These are phyloP conservation scores for Delonix regia DNA, from an alignment of 306 rosid genomes.

Conservation along the genomic window DNA sequence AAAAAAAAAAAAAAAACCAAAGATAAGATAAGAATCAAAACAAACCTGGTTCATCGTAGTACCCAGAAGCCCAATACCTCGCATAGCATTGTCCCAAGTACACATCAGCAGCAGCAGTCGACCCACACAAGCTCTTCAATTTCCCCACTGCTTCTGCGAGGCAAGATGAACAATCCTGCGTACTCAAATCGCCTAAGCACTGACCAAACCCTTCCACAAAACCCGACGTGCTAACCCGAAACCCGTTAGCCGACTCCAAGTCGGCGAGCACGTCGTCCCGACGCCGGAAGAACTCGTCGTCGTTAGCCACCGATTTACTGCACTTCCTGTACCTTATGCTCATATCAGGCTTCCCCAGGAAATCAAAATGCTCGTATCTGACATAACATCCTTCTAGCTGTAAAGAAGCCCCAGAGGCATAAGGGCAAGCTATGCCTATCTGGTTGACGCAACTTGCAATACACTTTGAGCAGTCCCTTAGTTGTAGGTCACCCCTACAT, in stretches of 20 bases:
- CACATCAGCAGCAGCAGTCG: conserved; percentile 85
- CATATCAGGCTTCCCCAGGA: conserved; percentile 69
- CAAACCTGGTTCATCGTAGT: conserved; percentile 73
- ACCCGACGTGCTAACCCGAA: conserved; percentile 82
- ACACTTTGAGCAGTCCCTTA: conserved; percentile 72
- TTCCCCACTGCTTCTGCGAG: conserved; percentile 75
- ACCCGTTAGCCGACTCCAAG: conserved; percentile 58
- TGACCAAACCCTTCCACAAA: conserved; percentile 79
- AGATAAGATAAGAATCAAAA: neutral
- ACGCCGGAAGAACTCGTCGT: conserved; percentile 73
- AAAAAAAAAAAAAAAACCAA: neutral
- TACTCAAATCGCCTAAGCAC: conserved; percentile 75
- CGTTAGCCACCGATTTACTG: conserved; percentile 51
- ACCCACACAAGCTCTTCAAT: conserved; percentile 80
- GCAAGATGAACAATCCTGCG: conserved; percentile 74
- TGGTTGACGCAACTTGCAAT: conserved; percentile 57
- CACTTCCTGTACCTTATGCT: conserved; percentile 70
- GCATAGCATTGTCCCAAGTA: conserved; percentile 95
- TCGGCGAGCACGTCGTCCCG: conserved; percentile 86
- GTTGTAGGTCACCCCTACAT: conserved; percentile 78
- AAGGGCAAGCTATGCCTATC: conserved; percentile 68
- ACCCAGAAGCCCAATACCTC: conserved; percentile 91
- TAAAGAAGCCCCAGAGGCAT: conserved; percentile 74
- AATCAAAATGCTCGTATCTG: conserved; percentile 70
- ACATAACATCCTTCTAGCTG: conserved; percentile 85